Percentiles rank a stretch among this genome's conserved stretches.
These are phyloP conservation scores for Tetrapisispora pingtungensis DNA, from an alignment of 805 yeast species.

Conservation along the genomic window DNA sequence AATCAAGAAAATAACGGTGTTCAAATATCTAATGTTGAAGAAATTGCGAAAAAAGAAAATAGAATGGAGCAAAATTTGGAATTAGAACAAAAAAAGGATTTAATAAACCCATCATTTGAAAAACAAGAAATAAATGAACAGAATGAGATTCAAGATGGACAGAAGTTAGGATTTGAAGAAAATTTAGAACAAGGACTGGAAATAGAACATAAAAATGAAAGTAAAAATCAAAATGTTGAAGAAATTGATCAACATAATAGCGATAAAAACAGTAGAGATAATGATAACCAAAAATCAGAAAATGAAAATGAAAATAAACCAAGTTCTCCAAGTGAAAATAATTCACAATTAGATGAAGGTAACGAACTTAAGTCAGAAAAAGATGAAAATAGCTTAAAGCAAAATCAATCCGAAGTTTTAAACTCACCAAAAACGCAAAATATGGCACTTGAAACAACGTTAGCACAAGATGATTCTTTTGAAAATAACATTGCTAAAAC, in stretches of 20 bases:
- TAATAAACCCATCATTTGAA: neutral
- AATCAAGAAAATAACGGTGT: neutral
- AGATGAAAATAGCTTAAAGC: too few relatives aligned
- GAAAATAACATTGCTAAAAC: too few relatives aligned
- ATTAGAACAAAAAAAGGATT: neutral
- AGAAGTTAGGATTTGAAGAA: neutral
- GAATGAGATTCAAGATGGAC: neutral
- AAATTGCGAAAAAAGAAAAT: neutral
- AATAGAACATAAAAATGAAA: neutral
- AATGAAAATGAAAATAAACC: too few relatives aligned
- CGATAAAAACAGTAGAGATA: neutral
- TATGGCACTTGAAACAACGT: too few relatives aligned
- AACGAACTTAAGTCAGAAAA: too few relatives aligned
- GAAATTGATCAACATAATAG: neutral
- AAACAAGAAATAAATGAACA: neutral
- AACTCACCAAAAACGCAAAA: too few relatives aligned
- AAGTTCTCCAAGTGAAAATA: too few relatives aligned
- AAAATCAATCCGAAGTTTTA: too few relatives aligned
- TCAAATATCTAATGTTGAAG: too few relatives aligned
- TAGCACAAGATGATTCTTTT: too few relatives aligned
- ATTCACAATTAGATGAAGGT: too few relatives aligned
- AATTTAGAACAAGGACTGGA: neutral
- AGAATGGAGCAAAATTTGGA: neutral
- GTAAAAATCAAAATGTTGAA: constrained; percentile 1
- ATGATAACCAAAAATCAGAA: too few relatives aligned